These are phyloP conservation scores for Coemansia aciculifera DNA, from an alignment of 192 early-diverging fungal species.

Conservation along the genomic window DNA sequence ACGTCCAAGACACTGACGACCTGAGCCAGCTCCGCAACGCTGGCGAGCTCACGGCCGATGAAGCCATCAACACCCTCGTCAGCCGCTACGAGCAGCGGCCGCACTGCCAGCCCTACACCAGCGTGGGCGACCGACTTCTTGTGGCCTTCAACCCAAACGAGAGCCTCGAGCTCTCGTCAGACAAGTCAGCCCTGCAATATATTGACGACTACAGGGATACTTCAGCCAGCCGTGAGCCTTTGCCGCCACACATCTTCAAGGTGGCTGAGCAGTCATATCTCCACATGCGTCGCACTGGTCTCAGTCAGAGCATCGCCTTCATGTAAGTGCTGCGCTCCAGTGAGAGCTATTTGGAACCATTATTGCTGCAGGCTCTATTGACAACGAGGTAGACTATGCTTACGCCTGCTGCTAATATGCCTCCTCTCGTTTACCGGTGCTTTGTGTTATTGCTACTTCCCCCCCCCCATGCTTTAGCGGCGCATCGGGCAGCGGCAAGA, in stretches of 20 bases:
- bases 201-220: constrained; percentile 72
- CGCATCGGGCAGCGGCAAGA: constrained; percentile 86
- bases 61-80: constrained; percentile 33
- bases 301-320: constrained; percentile 87
- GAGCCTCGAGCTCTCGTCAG: constrained; percentile 57
- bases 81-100: constrained; percentile 51
- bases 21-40: constrained; percentile 32
- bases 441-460: constrained; percentile 6
- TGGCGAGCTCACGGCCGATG: constrained; percentile 27
- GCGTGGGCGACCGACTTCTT: constrained; percentile 67
- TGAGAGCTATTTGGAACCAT: not conserved
- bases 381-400: not conserved
- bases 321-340: constrained; percentile 59
- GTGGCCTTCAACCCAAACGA: constrained; percentile 70
- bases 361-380: not conserved
- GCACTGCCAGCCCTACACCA: constrained; percentile 61
- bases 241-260: constrained; percentile 82
- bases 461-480: constrained; percentile 62
- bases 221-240: constrained; percentile 33
- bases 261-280: constrained; percentile 80
- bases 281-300: constrained; percentile 80
- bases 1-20: constrained; percentile 57
- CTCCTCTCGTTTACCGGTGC: not conserved
- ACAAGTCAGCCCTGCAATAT: constrained; percentile 67
- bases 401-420: not conserved